phyloP scores from a whole-genome alignment of 345 rosid genomes.

The Luvunga scandens region DNA sequence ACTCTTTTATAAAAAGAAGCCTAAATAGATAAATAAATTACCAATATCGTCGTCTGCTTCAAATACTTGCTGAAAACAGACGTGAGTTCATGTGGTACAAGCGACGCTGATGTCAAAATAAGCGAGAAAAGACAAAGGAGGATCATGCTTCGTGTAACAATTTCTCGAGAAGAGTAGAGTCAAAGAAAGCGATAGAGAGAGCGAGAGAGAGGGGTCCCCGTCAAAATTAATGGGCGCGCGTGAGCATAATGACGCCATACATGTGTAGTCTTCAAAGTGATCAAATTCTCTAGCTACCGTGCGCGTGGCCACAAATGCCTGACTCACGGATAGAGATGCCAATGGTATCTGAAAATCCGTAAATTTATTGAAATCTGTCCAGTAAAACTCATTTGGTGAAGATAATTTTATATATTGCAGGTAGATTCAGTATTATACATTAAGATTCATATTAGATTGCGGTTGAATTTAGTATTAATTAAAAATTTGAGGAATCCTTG shows the following conservation, averaged over 20 bases:
- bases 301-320: neutral
- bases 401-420: too few species aligned
- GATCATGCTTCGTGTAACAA: neutral
- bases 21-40: neutral
- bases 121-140: neutral
- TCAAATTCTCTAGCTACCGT: neutral
- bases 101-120: neutral
- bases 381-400: too few species aligned
- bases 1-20: neutral
- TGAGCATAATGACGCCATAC: slow-evolving; percentile 6
- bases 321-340: too few species aligned
- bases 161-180: neutral
- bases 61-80: neutral
- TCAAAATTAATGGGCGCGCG: slow-evolving; percentile 25
- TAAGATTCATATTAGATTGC: too few species aligned
- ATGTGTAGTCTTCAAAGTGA: neutral
- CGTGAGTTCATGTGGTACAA: neutral
- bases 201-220: neutral
- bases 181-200: neutral
- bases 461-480: too few species aligned
- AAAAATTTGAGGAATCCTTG: too few species aligned
- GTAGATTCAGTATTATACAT: too few species aligned
- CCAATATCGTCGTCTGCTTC: neutral
- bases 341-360: too few species aligned
- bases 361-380: too few species aligned